Percentiles rank a stretch among this genome's conserved stretches.
Evolutionary conservation across 805 yeast genomes (phyloP).

Genomic region (Suhomyces prunicola): DNA sequence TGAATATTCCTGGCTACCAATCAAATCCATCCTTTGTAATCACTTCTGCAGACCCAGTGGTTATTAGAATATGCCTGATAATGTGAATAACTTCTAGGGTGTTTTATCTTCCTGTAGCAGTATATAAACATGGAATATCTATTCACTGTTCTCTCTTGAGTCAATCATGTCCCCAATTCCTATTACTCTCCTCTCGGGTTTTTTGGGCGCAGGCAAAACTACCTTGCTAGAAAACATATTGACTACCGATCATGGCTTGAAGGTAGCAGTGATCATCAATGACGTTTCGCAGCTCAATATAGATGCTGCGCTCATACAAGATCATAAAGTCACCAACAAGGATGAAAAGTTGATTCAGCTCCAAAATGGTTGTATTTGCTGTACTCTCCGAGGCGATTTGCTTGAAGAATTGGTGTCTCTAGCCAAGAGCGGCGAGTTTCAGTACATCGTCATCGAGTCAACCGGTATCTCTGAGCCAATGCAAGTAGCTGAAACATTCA

Average conservation of each 20-base stretch:
- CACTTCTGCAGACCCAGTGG: background rate
- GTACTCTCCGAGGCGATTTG: slow-evolving; percentile 46
- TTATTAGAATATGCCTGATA: background rate
- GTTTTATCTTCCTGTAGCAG: background rate
- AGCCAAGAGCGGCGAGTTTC: slow-evolving; percentile 32
- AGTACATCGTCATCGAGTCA: slow-evolving; percentile 45
- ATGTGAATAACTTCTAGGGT: background rate
- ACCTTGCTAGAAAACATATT: slow-evolving; percentile 44
- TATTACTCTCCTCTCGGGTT: slow-evolving; percentile 46
- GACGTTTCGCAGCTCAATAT: slow-evolving; percentile 44
- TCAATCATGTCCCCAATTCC: slow-evolving; percentile 27
- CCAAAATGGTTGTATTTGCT: slow-evolving; percentile 49
- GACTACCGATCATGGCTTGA: slow-evolving; percentile 36
- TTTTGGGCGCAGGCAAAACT: slow-evolving; percentile 47
- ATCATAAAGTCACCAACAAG: slow-evolving; percentile 38
- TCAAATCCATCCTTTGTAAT: background rate
- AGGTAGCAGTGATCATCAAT: slow-evolving; percentile 45
- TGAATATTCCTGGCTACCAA: background rate
- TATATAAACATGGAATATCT: background rate
- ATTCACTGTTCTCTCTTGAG: background rate
- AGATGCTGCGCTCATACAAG: slow-evolving; percentile 39
- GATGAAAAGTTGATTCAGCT: slow-evolving; percentile 44
- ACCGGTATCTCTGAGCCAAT: slow-evolving; percentile 49
- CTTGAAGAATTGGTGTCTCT: slow-evolving; percentile 40
- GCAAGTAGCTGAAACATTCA: slow-evolving; percentile 51